A percentile compares a stretch with the other conserved stretches of the same genome.
Conservation (phyloP, 305 asterid species). For the Fraxinus angustifolia region DNA sequence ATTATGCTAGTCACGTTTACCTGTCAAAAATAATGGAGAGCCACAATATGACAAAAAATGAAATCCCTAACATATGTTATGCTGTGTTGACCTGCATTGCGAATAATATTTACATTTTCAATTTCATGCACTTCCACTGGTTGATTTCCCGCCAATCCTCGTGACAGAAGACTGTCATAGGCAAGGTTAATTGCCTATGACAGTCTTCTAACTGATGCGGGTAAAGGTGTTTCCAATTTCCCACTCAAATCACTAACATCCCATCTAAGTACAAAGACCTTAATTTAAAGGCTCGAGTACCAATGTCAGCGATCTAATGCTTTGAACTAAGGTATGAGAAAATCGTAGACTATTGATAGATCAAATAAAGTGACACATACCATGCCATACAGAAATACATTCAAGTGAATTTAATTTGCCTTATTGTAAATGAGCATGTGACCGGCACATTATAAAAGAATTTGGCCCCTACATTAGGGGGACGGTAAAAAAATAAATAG, state of each 20-base stretch:
- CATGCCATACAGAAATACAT: no score
- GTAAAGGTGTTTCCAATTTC: neutral
- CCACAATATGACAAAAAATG: neutral
- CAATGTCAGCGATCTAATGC: no score
- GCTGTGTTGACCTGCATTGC: neutral
- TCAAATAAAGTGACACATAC: no score
- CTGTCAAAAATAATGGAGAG: conserved; percentile 28
- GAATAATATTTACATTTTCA: conserved; percentile 58
- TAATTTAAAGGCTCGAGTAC: no score
- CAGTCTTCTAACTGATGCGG: neutral
- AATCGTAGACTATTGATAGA: no score
- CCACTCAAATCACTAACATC: neutral
- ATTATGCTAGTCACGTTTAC: conserved; percentile 72
- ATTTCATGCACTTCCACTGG: conserved; percentile 80
- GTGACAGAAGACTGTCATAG: conserved; percentile 79
- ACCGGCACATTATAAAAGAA: no score
- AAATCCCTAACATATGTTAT: neutral
- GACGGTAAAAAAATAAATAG: no score
- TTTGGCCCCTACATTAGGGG: no score
- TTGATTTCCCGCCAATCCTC: conserved; percentile 95
- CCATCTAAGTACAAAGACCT: neutral
- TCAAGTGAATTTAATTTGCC: no score
- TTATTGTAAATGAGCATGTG: no score
- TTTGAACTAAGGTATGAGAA: no score
- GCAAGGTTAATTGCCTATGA: neutral